phyloP scores from a whole-genome alignment of 129 eudicot genomes.

The Escallonia rubra region DNA sequence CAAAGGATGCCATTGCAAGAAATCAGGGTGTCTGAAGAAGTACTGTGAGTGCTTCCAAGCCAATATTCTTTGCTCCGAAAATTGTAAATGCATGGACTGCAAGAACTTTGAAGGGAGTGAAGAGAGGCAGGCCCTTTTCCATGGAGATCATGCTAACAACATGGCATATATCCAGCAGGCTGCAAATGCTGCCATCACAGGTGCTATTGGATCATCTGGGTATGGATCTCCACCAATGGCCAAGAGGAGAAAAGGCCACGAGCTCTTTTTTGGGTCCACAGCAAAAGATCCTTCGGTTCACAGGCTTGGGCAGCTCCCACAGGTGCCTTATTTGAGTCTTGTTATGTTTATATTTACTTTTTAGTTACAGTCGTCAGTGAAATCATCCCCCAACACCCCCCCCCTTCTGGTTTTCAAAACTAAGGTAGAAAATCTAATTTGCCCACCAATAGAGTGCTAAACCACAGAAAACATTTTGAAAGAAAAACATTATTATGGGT shows the following conservation, averaged over 20 bases:
- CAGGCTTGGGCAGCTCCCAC: slow-evolving; percentile 58
- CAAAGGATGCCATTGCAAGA: slow-evolving; percentile 97
- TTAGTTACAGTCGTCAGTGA: too few species aligned
- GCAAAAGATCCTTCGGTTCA: slow-evolving; percentile 45
- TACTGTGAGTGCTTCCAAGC: slow-evolving; percentile 97
- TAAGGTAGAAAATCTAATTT: too few species aligned
- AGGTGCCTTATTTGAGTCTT: slow-evolving; percentile 32
- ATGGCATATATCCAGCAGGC: slow-evolving; percentile 77
- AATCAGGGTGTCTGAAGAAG: slow-evolving; percentile 91
- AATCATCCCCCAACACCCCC: too few species aligned
- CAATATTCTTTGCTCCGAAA: slow-evolving; percentile 89
- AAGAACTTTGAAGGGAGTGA: slow-evolving; percentile 94
- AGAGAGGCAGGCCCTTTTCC: slow-evolving; percentile 88
- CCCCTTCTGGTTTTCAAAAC: too few species aligned
- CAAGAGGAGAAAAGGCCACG: slow-evolving; percentile 71
- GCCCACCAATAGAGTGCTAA: too few species aligned
- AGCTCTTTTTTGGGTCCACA: slow-evolving; percentile 48
- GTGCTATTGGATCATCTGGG: slow-evolving; percentile 91
- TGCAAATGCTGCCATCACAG: slow-evolving; percentile 95
- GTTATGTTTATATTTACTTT: too few species aligned
- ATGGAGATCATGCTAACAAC: slow-evolving; percentile 70
- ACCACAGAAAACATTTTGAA: too few species aligned
- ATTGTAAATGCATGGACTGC: slow-evolving; percentile 92
- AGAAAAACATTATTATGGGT: too few species aligned
- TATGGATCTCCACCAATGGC: slow-evolving; percentile 66